Base-by-base conservation (phyloP, 306 rosid species). In the Benincasa hispida region DNA sequence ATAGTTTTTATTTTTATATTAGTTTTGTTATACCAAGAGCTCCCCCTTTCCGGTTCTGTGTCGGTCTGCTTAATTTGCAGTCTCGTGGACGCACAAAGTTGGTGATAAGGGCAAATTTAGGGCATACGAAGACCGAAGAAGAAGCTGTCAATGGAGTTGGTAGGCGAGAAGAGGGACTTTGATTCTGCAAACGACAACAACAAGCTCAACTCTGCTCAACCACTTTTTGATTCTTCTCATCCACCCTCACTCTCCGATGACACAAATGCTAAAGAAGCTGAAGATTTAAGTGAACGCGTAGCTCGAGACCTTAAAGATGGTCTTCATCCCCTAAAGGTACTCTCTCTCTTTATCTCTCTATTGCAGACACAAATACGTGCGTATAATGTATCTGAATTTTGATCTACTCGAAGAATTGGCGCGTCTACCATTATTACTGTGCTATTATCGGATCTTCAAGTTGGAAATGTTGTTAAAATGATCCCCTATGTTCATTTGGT, bases 311-410 rank as follows among this genome's bases (percentile, higher is more conserved):
- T 82, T 86, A 84, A 77, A 76, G 81, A 81, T 74, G 88, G 88
- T 6, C 86, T 87, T 56, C 88, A 87, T 81, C 90, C 90, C 34
- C 88, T 87, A 77, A 87, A 72, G 90, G 90, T 87, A 19, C 9
- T 21, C 4, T 37, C 28, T 25, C 39, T 22, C 67, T 53, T 58
- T 62, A 48, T 18, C 24, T 35, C 48, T 39, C 57, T 55, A 51
- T 72, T 45, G 50, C 25, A 25, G 45, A 2, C 10, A 3, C 41
- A 12, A 37, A 19, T 19, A 11, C 41, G 1, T 6, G 24, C 50
- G 5, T 4, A 17, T 72, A 17, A 12, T 41, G 32, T 41, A 11
- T 39, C 15, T 41, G 53, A 11, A 39, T 12, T 67, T 39, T n/a
- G 54, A 39, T 67, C n/a, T 63, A 19, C 21, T 39, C 27, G 62